Percentiles rank a stretch among this genome's conserved stretches.
Conservation (phyloP, 768 basidiomycete species). For the Lentinula sp. region DNA sequence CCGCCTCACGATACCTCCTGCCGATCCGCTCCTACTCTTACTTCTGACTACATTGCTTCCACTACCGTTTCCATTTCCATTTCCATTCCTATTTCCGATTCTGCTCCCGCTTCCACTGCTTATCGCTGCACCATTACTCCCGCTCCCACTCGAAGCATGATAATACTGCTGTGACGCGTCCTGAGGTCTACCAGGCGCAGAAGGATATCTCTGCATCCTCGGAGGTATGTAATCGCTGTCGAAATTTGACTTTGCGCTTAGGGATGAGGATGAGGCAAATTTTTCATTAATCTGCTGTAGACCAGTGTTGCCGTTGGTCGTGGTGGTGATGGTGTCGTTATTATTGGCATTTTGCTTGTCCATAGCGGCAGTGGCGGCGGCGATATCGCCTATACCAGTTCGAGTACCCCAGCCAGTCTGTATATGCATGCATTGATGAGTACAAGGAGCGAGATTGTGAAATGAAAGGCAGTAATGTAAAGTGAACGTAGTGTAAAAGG, state of each 20-base stretch:
- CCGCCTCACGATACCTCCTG: background rate
- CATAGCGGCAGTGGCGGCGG: constrained; percentile 67
- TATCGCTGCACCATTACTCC: background rate
- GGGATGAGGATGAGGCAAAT: background rate
- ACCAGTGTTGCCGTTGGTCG: too few relatives aligned
- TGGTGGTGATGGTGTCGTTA: background rate
- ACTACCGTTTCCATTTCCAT: background rate
- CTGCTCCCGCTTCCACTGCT: background rate
- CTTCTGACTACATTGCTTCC: background rate
- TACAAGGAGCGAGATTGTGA: background rate
- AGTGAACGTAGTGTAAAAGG: background rate
- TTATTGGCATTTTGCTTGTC: constrained; percentile 26
- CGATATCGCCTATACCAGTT: constrained; percentile 83
- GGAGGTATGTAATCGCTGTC: background rate
- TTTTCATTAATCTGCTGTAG: background rate
- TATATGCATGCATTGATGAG: background rate
- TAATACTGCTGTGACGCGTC: background rate
- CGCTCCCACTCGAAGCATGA: background rate
- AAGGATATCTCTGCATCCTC: background rate
- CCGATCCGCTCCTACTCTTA: background rate
- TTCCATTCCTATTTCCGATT: background rate
- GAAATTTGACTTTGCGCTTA: background rate
- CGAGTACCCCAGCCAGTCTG: constrained; percentile 96
- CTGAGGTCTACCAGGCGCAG: background rate
- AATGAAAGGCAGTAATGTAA: background rate